Conservation (phyloP, 768 basidiomycete species). For the Russula vinacea region DNA sequence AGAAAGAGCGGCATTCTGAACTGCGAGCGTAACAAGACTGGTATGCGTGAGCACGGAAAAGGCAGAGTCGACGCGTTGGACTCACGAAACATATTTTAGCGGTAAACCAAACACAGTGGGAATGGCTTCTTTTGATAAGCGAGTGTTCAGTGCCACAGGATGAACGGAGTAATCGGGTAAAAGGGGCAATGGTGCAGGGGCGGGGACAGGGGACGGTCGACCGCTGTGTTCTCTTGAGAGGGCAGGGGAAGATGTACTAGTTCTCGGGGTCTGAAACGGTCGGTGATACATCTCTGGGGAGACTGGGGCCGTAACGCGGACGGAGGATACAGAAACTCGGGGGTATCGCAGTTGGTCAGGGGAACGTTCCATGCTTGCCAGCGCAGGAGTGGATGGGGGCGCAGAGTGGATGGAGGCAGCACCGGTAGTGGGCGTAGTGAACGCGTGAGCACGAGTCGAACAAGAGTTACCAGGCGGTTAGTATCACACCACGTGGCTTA, state of each 20-base stretch:
- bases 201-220: conserved; percentile 36
- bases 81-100: conserved; percentile 79
- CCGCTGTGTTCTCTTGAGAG: conserved; percentile 37
- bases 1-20: conserved; percentile 92
- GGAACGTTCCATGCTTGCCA: conserved; percentile 20
- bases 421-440: conserved; percentile 5
- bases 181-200: conserved; percentile 20
- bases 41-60: conserved; percentile 11
- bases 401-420: neutral
- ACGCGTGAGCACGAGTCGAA: neutral
- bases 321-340: conserved; percentile 23
- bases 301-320: conserved; percentile 30
- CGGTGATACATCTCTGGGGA: conserved; percentile 61
- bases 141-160: conserved; percentile 11
- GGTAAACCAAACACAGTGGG: conserved; percentile 69
- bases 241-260: conserved; percentile 47
- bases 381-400: neutral
- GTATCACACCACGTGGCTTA: neutral
- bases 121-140: conserved; percentile 25
- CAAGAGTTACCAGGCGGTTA: no score
- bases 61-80: conserved; percentile 25
- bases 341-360: conserved; percentile 24
- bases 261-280: conserved; percentile 51
- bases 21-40: conserved; percentile 80
- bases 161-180: conserved; percentile 25